These are phyloP conservation scores for Hordeum pubiflorum DNA, from an alignment of 202 grass and related monocot genomes.

Conservation along the genomic window DNA sequence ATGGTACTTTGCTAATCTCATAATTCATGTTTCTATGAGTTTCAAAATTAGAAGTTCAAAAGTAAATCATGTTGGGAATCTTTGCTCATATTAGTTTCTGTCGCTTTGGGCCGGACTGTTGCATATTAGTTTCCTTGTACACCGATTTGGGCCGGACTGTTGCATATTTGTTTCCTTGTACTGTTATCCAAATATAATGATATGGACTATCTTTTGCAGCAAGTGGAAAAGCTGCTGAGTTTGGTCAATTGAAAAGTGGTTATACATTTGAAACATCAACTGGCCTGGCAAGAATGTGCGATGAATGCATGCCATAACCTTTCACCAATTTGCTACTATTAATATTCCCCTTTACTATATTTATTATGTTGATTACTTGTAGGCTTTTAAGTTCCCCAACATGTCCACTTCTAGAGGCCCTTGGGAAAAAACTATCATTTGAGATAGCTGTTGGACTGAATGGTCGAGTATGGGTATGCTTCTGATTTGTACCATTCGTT, in stretches of 20 bases:
- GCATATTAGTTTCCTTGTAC: background rate
- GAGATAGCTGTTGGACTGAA: conserved; percentile 88
- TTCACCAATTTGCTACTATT: background rate
- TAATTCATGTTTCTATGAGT: background rate
- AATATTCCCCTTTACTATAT: background rate
- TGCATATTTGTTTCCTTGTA: conserved; percentile 11
- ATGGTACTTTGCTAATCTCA: conserved; percentile 52
- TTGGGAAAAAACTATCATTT: conserved; percentile 77
- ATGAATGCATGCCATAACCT: conserved; percentile 11
- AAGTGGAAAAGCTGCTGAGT: conserved; percentile 76
- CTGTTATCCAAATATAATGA: conserved; percentile 5
- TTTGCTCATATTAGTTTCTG: background rate
- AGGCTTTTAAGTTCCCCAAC: conserved; percentile 82
- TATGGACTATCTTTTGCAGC: conserved; percentile 34
- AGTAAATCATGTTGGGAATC: background rate
- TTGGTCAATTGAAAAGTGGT: conserved; percentile 66
- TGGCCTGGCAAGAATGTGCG: conserved; percentile 88
- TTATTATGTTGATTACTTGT: conserved; percentile 19
- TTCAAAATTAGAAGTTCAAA: background rate
- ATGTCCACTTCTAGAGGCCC: conserved; percentile 73
- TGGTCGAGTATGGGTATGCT: conserved; percentile 80
- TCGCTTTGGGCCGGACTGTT: no score
- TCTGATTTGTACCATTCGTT: background rate
- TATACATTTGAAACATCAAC: conserved; percentile 91
- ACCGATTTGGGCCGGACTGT: background rate